These are phyloP conservation scores for Tricholoma sp. DNA, from an alignment of 768 basidiomycete species.

Conservation along the genomic window DNA sequence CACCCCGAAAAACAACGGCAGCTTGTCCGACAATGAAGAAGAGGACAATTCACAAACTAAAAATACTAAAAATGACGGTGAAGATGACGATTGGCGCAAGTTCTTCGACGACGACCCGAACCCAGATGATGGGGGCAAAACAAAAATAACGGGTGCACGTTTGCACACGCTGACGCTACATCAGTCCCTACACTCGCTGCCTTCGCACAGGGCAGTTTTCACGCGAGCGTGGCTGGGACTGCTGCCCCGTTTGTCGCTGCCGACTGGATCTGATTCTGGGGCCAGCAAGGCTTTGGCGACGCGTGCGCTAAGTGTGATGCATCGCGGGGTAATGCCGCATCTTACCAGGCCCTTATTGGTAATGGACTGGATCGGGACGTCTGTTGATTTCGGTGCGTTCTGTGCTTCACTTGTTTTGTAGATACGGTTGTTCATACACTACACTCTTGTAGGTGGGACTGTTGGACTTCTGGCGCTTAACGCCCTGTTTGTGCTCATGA, in stretches of 20 bases:
- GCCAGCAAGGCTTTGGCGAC: constrained; percentile 39
- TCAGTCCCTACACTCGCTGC: constrained; percentile 70
- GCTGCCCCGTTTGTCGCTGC: constrained; percentile 50
- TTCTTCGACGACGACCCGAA: constrained; percentile 70
- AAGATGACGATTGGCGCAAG: constrained; percentile 71
- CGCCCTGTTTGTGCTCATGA: constrained; percentile 86
- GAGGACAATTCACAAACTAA: constrained; percentile 10
- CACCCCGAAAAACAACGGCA: constrained; percentile 30
- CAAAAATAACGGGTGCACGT: constrained; percentile 38
- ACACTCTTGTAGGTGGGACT: constrained; percentile 55
- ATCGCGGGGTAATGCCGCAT: constrained; percentile 79
- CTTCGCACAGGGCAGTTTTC: constrained; percentile 78
- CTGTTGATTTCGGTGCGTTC: constrained; percentile 67
- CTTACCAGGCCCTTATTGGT: constrained; percentile 70
- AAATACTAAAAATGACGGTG: constrained; percentile 16
- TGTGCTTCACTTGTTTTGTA: constrained; percentile 15
- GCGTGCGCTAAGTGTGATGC: constrained; percentile 72
- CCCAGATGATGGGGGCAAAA: constrained; percentile 25
- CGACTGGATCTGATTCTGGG: constrained; percentile 21
- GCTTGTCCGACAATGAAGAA: constrained; percentile 32
- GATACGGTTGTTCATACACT: not conserved
- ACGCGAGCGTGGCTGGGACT: constrained; percentile 76
- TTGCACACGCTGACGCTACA: constrained; percentile 66
- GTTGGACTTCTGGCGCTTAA: constrained; percentile 89
- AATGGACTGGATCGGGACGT: constrained; percentile 91